Evolutionary conservation across 495 filamentous ascomycete species (phyloP), one percentile per base, ranked within the genome.

Genomic region (Penicillium odoratum): DNA sequence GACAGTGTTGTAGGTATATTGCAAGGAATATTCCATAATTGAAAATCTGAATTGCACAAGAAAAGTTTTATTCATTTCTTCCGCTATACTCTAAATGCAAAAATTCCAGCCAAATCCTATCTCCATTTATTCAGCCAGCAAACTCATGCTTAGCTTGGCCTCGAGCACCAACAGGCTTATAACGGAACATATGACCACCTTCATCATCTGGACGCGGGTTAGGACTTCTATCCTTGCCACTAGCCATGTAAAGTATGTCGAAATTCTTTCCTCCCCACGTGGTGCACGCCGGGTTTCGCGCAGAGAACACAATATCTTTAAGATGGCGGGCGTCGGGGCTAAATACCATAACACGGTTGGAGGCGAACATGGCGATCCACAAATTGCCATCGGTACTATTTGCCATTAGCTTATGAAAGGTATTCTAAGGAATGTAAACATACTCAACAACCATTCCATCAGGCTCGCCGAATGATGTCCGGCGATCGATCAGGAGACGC

Each of bases 381-480:
- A 48, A 7, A 29, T 48, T 48, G 11, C 46, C 46, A 6, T 29
- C 26, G 4, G 46, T 48, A 16, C 46, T 48, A 30, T 31, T 26
- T 7, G 11, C 1, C 25, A 7, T 48, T 15, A 31, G 28, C 28
- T 1, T 2, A 21, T 21, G 10, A 28, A 13, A n/a, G 13, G 13
- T n/a, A 2, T 4, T 16, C 38, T 3, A 11, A 28, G 44, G 9
- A 11, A 36, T 36, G 5, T 10, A 5, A 6, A 48, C 46, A 13
- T 48, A 48, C 46, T 48, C 46, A 28, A 48, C 46, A 7, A 48
- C 46, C 46, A 48, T 48, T 15, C 46, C 46, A 31, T 48, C 46
- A 0, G 46, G 46, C 16, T 48, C 46, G 3, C 46, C 46, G n/a
- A 31, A 48, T 15, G 46, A 48, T 2, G 15, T 11, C 4, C 46